Base-by-base conservation (phyloP, 331 rosid genomes). In the Saraca asoca region DNA sequence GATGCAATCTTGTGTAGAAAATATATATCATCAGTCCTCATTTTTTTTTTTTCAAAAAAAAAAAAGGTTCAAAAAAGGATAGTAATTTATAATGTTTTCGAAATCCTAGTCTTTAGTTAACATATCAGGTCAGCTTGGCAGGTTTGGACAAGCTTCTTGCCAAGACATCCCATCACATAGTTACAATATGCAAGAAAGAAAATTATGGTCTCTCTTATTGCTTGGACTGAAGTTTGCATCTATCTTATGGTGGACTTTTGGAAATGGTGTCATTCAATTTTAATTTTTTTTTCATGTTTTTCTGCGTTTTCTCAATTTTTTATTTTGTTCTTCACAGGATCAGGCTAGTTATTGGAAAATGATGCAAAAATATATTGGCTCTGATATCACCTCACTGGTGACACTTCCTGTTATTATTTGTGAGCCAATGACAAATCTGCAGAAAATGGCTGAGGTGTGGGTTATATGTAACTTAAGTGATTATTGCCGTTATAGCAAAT, bases 361-460 rank as follows among this genome's bases (percentile, higher is more conserved):
- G 90, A 94, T 94, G 97, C 95, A 94, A 42, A 80, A 86, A 67
- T 94, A 94, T 79, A 75, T 94, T 34, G 99, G 99, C n/a, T 80
- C 96, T 50, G 97, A 94, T 70, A 44, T 94, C 73, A 90, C 96
- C 64, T 94, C 99, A 69, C 76, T 94, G 96, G 97, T 94, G 74
- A 94, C 96, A 48, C 97, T 94, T 73, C 99, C 97, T 3, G 99
- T 94, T 51, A 63, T 86, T 43, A 88, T 94, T 80, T 94, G 85
- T 85, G 96, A 94, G 88, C 97, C 96, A 61, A 90, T 90, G 99
- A 85, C 97, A 46, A 85, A 80, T 91, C 75, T 94, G 71, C 97
- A 94, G 83, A 90, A 20, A 85, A 78, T 94, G 92, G 96, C 97
- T 0, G 97, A 94, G 99, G 97, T 94, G 50, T 57, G 91, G 80